phyloP scores from a whole-genome alignment of 176 grass and related monocot genomes.

The Musa beccarii region DNA sequence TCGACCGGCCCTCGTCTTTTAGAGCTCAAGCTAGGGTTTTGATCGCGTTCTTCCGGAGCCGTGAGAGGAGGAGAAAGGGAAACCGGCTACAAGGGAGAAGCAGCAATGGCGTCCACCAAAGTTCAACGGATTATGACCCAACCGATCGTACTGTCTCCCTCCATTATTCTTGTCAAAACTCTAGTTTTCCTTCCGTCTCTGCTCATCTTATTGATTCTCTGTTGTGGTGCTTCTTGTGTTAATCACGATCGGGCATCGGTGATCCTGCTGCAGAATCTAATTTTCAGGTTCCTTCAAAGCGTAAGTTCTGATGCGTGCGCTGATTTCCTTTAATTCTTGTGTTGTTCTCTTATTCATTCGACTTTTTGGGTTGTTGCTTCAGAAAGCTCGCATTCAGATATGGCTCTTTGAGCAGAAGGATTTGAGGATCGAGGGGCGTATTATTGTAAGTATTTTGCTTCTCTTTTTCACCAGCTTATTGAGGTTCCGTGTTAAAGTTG shows the following conservation, averaged over 20 bases:
- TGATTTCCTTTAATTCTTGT: background rate
- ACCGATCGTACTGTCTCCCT: conserved; percentile 63
- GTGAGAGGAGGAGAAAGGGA: background rate
- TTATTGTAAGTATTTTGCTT: conserved; percentile 49
- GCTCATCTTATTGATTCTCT: background rate
- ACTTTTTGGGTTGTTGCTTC: conserved; percentile 4
- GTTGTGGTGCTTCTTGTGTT: background rate
- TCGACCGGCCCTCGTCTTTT: background rate
- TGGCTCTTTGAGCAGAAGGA: conserved; percentile 98
- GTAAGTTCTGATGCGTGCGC: conserved; percentile 42
- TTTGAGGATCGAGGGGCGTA: conserved; percentile 81
- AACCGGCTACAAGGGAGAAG: background rate
- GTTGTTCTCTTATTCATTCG: background rate
- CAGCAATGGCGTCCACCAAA: conserved; percentile 96
- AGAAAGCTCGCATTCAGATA: conserved; percentile 97
- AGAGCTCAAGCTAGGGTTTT: background rate
- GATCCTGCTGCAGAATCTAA: conserved; percentile 60
- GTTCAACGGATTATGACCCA: conserved; percentile 99
- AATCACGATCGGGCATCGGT: conserved; percentile 6
- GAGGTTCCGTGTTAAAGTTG: no score
- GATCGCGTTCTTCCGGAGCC: background rate
- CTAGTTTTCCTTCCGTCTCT: background rate
- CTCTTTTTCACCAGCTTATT: background rate
- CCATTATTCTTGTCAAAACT: background rate
- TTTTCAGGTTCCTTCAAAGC: conserved; percentile 92